These are phyloP conservation scores for Bruguiera gymnorhiza DNA, from an alignment of 345 rosid genomes.

Conservation along the genomic window DNA sequence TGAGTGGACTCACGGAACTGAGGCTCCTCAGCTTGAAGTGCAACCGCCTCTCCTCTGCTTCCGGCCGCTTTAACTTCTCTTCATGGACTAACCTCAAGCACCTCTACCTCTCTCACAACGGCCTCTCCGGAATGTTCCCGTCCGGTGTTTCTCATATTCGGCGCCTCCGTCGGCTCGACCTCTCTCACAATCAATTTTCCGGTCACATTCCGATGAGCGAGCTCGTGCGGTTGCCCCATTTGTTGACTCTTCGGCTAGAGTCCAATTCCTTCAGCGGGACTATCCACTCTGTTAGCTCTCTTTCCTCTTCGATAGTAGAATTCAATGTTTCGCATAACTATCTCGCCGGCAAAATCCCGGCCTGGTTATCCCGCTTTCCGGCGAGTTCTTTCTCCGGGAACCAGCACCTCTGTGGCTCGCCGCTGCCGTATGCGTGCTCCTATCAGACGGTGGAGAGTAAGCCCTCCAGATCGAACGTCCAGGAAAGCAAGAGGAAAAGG, in stretches of 20 bases:
- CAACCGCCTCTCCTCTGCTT: conserved; percentile 31
- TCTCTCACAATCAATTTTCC: conserved; percentile 35
- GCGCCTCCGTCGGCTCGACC: conserved; percentile 38
- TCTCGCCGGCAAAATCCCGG: conserved; percentile 39
- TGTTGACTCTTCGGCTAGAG: conserved; percentile 42
- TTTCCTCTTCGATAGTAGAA: conserved; percentile 22
- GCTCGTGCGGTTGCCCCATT: conserved; percentile 20
- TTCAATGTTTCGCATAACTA: conserved; percentile 36
- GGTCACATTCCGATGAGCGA: conserved; percentile 35
- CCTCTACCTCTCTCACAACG: conserved; percentile 42
- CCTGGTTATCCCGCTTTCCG: conserved; percentile 26
- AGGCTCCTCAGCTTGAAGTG: conserved; percentile 39
- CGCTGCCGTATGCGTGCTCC: conserved; percentile 27
- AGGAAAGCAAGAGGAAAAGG: background rate
- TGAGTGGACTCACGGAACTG: conserved; percentile 31
- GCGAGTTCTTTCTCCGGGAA: conserved; percentile 35
- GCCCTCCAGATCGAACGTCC: conserved; percentile 4
- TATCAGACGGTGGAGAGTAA: conserved; percentile 13
- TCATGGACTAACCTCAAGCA: conserved; percentile 30
- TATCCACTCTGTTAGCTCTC: conserved; percentile 5
- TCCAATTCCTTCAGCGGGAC: conserved; percentile 32
- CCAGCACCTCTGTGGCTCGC: conserved; percentile 37
- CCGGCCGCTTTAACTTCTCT: conserved; percentile 18
- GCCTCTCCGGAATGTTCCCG: conserved; percentile 32
- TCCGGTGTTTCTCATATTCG: conserved; percentile 22